A percentile compares a stretch with the other conserved stretches of the same genome.
These are phyloP conservation scores for Bidens hawaiensis DNA, from an alignment of 140 eudicot species.

Conservation along the genomic window DNA sequence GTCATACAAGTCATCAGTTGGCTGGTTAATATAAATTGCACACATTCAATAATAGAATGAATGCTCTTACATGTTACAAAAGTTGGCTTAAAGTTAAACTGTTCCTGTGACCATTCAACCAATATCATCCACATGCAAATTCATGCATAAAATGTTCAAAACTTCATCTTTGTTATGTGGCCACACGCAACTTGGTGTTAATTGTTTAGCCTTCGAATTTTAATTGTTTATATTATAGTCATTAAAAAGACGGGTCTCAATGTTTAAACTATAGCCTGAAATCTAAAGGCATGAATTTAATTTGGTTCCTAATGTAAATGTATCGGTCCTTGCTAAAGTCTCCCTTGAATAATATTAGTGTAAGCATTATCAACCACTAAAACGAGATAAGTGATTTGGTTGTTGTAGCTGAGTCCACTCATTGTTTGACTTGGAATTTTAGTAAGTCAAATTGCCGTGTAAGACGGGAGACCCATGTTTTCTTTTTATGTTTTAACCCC, in stretches of 20 bases:
- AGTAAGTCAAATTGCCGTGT: conserved; percentile 22
- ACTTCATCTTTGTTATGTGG: too few relatives aligned
- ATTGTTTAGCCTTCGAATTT: background rate
- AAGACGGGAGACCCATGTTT: conserved; percentile 10
- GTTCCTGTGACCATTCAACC: too few relatives aligned
- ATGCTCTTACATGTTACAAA: too few relatives aligned
- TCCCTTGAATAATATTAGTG: background rate
- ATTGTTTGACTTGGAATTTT: conserved; percentile 20
- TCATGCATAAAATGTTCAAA: too few relatives aligned
- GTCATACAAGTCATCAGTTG: too few relatives aligned
- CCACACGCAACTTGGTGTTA: background rate
- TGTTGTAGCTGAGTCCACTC: background rate
- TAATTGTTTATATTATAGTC: background rate
- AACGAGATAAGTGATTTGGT: background rate
- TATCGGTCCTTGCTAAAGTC: background rate
- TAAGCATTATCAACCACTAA: background rate
- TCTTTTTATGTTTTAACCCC: background rate
- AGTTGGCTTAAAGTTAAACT: too few relatives aligned
- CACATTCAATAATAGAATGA: too few relatives aligned
- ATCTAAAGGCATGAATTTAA: background rate
- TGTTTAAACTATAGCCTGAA: background rate
- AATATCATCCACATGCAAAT: too few relatives aligned
- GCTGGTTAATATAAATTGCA: too few relatives aligned
- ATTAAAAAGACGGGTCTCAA: background rate
- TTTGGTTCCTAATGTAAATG: background rate